Conservation (phyloP, 345 rosid species). For the Aquilaria sinensis region DNA sequence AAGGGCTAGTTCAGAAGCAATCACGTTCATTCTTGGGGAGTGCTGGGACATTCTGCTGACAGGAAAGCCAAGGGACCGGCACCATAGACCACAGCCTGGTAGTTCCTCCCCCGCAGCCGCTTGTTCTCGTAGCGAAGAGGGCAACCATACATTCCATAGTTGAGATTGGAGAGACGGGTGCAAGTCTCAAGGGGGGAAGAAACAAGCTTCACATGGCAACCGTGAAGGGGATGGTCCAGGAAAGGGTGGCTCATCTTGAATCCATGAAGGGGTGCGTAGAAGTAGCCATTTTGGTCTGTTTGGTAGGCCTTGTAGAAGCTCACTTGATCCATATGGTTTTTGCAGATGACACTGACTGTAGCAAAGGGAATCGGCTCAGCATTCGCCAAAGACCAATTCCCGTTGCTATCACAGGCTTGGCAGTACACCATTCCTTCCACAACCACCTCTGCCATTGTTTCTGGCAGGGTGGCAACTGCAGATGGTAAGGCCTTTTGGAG, state of each 20-base stretch:
- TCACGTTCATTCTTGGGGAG: not conserved
- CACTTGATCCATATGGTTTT: constrained; percentile 39
- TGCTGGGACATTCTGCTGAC: constrained; percentile 20
- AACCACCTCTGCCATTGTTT: constrained; percentile 36
- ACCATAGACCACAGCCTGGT: constrained; percentile 52
- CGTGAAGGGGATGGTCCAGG: constrained; percentile 72
- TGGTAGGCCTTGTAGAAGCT: constrained; percentile 53
- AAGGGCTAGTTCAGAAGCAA: not conserved
- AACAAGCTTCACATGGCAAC: constrained; percentile 63
- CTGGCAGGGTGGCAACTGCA: constrained; percentile 14
- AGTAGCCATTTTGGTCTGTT: constrained; percentile 49
- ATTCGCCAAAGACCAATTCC: constrained; percentile 57
- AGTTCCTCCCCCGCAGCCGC: constrained; percentile 26
- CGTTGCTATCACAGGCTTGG: constrained; percentile 52
- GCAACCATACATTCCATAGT: constrained; percentile 60
- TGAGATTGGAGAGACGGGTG: constrained; percentile 56
- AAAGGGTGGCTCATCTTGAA: constrained; percentile 31
- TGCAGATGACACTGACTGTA: constrained; percentile 62
- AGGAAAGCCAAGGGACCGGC: constrained; percentile 86
- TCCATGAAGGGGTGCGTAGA: constrained; percentile 66
- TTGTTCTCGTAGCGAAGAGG: constrained; percentile 47
- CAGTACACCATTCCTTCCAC: constrained; percentile 82
- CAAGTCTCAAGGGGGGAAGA: constrained; percentile 57
- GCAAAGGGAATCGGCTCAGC: constrained; percentile 62
- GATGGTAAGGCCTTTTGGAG: constrained; percentile 17